These are phyloP conservation scores for Camelina hispida DNA, from an alignment of 345 rosid species.

Conservation along the genomic window DNA sequence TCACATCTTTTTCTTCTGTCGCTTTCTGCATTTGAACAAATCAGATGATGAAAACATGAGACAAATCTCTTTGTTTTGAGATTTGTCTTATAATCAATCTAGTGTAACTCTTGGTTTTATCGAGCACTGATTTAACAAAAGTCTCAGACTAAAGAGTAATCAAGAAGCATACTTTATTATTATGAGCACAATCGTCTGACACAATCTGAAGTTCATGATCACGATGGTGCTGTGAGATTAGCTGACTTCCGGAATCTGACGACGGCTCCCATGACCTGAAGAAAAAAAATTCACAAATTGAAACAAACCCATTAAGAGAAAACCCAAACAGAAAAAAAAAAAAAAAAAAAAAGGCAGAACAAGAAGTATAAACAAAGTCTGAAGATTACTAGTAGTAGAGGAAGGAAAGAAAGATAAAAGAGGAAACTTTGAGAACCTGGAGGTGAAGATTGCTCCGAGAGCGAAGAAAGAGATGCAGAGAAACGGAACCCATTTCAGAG, in stretches of 20 bases:
- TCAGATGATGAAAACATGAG: neutral
- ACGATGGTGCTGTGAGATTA: constrained; percentile 54
- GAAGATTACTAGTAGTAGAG: neutral
- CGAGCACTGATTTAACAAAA: neutral
- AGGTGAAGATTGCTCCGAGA: constrained; percentile 75
- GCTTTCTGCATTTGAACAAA: constrained; percentile 33
- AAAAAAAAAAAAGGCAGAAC: neutral
- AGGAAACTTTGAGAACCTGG: constrained; percentile 51
- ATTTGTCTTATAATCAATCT: neutral
- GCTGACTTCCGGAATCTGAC: constrained; percentile 56
- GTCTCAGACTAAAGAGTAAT: neutral
- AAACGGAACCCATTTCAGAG: constrained; percentile 77
- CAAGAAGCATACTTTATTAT: constrained; percentile 59
- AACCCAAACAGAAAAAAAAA: neutral
- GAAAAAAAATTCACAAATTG: constrained; percentile 14
- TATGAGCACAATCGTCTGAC: constrained; percentile 57
- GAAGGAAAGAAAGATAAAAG: constrained; percentile 5
- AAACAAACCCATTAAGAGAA: constrained; percentile 10
- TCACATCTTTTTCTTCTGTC: constrained; percentile 56
- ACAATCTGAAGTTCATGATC: constrained; percentile 70
- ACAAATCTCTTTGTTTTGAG: constrained; percentile 21
- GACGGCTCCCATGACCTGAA: constrained; percentile 63
- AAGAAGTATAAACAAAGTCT: neutral
- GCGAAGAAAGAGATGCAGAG: constrained; percentile 73
- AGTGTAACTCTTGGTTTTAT: constrained; percentile 1